A percentile compares a stretch with the other conserved stretches of the same genome.
phyloP scores from a whole-genome alignment of 2,329 filamentous ascomycete species.

The Botrytis paeoniae region DNA sequence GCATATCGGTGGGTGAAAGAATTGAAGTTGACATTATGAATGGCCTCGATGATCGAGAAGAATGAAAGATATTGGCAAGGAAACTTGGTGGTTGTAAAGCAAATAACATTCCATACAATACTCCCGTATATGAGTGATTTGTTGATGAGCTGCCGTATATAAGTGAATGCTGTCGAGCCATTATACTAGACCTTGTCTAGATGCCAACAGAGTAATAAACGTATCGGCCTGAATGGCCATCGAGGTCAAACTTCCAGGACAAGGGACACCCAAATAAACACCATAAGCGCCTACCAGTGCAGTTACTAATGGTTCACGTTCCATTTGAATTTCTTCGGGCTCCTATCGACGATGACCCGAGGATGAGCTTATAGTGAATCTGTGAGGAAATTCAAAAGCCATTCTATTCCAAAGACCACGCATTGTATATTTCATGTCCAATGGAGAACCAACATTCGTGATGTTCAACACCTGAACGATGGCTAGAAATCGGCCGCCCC shows the following conservation, averaged over 20 bases:
- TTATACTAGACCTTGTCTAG: not conserved
- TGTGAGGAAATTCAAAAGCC: accelerated
- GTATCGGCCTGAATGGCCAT: not conserved
- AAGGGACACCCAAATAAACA: not conserved
- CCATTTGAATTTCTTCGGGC: accelerated
- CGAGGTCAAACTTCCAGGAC: not conserved
- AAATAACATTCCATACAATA: no score
- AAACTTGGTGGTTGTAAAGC: not conserved
- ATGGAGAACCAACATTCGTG: not conserved
- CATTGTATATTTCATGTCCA: not conserved
- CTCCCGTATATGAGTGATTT: no score
- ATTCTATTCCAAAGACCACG: accelerated
- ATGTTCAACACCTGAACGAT: not conserved
- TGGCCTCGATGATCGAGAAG: no score
- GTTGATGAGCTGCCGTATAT: not conserved
- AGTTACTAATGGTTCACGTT: no score
- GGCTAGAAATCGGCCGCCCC: not conserved
- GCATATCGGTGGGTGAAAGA: no score
- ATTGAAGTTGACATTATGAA: not conserved
- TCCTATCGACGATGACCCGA: not conserved
- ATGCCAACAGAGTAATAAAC: not conserved
- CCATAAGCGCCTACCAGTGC: not conserved
- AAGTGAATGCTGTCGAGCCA: no score
- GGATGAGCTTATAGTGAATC: accelerated
- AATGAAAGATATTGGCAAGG: not conserved